Percentiles rank a stretch among this genome's conserved stretches.
phyloP scores from a whole-genome alignment of 495 filamentous ascomycete genomes.

The Neurospora africana region DNA sequence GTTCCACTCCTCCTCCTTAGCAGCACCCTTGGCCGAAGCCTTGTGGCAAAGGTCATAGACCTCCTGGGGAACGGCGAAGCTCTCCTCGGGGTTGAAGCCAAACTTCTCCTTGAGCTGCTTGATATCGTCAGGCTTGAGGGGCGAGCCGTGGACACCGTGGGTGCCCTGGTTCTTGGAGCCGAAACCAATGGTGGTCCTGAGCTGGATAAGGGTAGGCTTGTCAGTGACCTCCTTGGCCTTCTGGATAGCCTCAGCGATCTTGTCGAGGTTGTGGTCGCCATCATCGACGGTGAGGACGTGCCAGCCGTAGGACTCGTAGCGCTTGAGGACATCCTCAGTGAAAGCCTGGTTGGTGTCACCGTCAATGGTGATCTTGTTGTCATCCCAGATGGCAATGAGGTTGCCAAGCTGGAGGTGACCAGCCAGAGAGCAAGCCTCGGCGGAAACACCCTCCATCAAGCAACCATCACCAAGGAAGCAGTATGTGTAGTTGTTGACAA shows the following conservation, averaged over 20 bases:
- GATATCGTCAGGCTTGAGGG: constrained; percentile 88
- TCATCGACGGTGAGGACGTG: constrained; percentile 78
- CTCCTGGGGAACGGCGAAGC: constrained; percentile 85
- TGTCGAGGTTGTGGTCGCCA: constrained; percentile 81
- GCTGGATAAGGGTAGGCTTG: constrained; percentile 95
- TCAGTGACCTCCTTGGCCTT: constrained; percentile 77
- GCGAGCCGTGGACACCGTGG: constrained; percentile 87
- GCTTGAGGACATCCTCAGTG: constrained; percentile 92
- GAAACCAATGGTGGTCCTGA: constrained; percentile 96
- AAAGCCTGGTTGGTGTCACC: constrained; percentile 92
- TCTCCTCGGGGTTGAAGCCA: constrained; percentile 91
- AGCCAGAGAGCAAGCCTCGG: constrained; percentile 83
- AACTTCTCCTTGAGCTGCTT: constrained; percentile 85
- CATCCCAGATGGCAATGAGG: constrained; percentile 92
- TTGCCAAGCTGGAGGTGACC: constrained; percentile 97
- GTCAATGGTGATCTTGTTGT: constrained; percentile 92
- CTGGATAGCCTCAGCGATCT: constrained; percentile 80
- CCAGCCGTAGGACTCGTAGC: constrained; percentile 98
- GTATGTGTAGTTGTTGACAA: constrained; percentile 96
- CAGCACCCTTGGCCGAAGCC: constrained; percentile 72
- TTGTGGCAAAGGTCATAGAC: constrained; percentile 87
- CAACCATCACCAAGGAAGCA: constrained; percentile 96
- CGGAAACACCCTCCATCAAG: constrained; percentile 94
- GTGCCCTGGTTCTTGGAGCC: constrained; percentile 91
- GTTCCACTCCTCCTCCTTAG: constrained; percentile 92